Percentiles rank a stretch among this genome's conserved stretches.
Conservation (phyloP, 1,284 basidiomycete genomes). For the Apiotrichum veenhuisii region DNA sequence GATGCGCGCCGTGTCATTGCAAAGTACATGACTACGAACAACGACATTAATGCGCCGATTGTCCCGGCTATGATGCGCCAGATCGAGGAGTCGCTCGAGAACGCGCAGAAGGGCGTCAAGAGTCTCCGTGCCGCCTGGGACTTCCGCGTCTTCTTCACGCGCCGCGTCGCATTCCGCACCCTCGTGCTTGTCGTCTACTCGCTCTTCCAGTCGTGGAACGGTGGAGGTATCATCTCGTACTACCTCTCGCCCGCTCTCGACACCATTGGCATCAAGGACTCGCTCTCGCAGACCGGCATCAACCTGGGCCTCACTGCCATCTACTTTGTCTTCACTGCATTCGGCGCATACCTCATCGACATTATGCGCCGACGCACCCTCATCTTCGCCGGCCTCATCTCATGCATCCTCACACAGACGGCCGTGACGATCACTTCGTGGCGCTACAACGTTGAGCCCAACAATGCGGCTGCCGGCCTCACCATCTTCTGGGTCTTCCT, state of each 20-base stretch:
- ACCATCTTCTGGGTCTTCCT: conserved; percentile 20
- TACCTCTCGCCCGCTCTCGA: conserved; percentile 23
- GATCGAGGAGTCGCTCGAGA: conserved; percentile 51
- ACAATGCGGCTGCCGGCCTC: conserved; percentile 25
- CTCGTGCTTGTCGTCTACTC: conserved; percentile 8
- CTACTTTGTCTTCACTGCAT: conserved; percentile 25
- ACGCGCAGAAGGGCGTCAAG: conserved; percentile 30
- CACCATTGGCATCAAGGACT: conserved; percentile 21
- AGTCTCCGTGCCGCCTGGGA: conserved; percentile 51
- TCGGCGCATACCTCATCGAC: conserved; percentile 23
- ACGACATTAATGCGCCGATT: conserved; percentile 54
- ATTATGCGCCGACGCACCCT: conserved; percentile 26
- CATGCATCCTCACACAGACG: conserved; percentile 12
- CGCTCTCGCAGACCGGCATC: conserved; percentile 17
- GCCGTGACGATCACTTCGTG: conserved; percentile 16
- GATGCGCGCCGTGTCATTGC: conserved; percentile 6
- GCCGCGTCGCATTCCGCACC: conserved; percentile 6
- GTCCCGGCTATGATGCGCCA: conserved; percentile 56
- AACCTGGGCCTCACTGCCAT: conserved; percentile 27
- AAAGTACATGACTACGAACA: conserved; percentile 52
- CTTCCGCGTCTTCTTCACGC: conserved; percentile 45
- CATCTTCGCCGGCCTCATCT: conserved; percentile 19
- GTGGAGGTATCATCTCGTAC: conserved; percentile 46
- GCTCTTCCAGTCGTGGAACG: conserved; percentile 57
- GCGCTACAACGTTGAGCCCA: conserved; percentile 21